Conservation (phyloP, 805 yeast genomes). For the Lachancea lanzarotensis region DNA sequence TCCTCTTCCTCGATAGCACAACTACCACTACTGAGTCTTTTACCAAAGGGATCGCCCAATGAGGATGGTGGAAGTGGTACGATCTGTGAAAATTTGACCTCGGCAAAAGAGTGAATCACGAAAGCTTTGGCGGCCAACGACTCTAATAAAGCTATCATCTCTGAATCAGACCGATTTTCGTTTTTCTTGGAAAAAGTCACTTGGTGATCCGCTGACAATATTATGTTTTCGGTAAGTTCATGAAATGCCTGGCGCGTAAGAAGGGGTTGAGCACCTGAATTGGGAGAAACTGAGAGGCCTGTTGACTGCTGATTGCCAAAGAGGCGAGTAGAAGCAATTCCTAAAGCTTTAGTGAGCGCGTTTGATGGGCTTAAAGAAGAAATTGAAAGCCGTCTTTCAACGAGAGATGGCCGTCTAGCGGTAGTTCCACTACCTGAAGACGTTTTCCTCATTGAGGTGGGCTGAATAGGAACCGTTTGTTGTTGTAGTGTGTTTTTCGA, state of each 20-base stretch:
- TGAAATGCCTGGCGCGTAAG: constrained; percentile 26
- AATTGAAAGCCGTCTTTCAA: constrained; percentile 58
- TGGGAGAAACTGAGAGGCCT: constrained; percentile 22
- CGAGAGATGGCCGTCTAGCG: constrained; percentile 54
- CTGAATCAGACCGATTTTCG: constrained; percentile 29
- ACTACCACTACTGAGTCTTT: constrained; percentile 25
- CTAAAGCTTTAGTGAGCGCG: constrained; percentile 82
- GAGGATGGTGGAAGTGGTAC: constrained; percentile 51
- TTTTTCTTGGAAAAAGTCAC: constrained; percentile 13
- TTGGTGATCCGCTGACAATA: constrained; percentile 23
- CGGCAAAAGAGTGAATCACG: constrained; percentile 83
- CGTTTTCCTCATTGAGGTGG: constrained; percentile 17
- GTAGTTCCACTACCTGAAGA: constrained; percentile 44
- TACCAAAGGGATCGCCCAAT: constrained; percentile 13
- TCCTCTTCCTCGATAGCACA: constrained; percentile 36
- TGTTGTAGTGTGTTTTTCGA: constrained; percentile 12
- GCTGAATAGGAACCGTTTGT: constrained; percentile 10
- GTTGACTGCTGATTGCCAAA: constrained; percentile 47
- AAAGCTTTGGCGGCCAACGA: constrained; percentile 83
- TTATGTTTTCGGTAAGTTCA: constrained; percentile 29
- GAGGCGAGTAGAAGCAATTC: constrained; percentile 78
- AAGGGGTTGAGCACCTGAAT: constrained; percentile 12
- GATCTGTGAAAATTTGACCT: constrained; percentile 80
- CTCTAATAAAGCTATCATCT: constrained; percentile 49
- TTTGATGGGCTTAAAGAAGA: constrained; percentile 70